Evolutionary conservation across 805 yeast species (phyloP).

Genomic region (Hanseniaspora nectarophila): DNA sequence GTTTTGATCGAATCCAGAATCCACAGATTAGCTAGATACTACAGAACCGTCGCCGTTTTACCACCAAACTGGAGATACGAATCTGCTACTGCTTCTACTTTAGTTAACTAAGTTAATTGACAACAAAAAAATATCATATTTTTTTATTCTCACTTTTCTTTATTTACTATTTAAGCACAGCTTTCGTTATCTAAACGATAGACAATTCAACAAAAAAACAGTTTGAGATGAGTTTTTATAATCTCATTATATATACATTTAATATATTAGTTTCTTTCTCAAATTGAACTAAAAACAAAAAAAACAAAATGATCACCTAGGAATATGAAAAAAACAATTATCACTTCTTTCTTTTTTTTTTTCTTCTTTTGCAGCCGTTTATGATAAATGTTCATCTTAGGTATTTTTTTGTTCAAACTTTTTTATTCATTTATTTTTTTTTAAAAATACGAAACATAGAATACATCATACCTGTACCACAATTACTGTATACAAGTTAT

Average conservation of each 20-base stretch:
- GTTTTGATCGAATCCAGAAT: conserved; percentile 99
- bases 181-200: not conserved
- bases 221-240: conserved; percentile 6
- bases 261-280: conserved; percentile 4
- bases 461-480: not conserved
- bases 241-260: conserved; percentile 3
- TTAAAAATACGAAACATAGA: no score
- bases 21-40: conserved; percentile 99
- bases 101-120: conserved; percentile 70
- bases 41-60: conserved; percentile 97
- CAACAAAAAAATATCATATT: conserved; percentile 2
- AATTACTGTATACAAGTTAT: not conserved
- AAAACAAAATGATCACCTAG: conserved; percentile 20
- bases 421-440: not conserved
- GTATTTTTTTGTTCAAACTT: not conserved
- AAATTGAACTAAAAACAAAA: not conserved
- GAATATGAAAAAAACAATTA: conserved; percentile 28
- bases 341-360: not conserved
- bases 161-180: conserved; percentile 14
- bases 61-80: conserved; percentile 99
- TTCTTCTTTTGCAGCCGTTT: conserved; percentile 13
- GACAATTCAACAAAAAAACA: not conserved
- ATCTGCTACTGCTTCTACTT: conserved; percentile 99
- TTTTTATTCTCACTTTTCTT: conserved; percentile 18
- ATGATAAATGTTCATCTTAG: not conserved